Conservation (phyloP, 805 yeast species). For the Lachancea waltii region DNA sequence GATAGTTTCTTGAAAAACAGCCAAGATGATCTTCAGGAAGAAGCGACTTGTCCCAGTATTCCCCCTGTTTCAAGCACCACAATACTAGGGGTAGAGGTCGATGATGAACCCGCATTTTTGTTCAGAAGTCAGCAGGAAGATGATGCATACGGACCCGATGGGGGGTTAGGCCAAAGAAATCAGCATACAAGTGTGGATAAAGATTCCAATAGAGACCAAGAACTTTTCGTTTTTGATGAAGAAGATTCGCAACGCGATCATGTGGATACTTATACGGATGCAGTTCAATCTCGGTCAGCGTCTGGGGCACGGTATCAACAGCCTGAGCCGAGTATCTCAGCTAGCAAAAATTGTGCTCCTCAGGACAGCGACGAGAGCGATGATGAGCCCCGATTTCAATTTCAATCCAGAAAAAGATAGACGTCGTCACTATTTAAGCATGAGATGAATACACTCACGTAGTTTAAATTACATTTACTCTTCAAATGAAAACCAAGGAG, state of each 20-base stretch:
- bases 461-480: slow-evolving; percentile 2
- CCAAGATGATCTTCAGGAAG: background rate
- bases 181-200: background rate
- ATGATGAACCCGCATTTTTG: slow-evolving; percentile 1
- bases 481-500: slow-evolving; percentile 23
- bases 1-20: background rate
- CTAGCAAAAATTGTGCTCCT: background rate
- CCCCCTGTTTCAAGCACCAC: background rate
- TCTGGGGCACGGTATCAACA: background rate
- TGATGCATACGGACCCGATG: background rate
- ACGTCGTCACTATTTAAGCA: background rate
- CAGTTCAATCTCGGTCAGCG: background rate
- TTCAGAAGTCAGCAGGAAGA: slow-evolving; percentile 5
- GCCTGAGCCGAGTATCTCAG: too few species aligned
- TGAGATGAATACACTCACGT: background rate
- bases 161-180: background rate
- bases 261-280: background rate
- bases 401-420: slow-evolving; percentile 20
- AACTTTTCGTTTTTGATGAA: slow-evolving; percentile 8
- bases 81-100: slow-evolving; percentile 2
- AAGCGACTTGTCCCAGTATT: background rate
- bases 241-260: slow-evolving; percentile 2
- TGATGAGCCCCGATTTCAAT: slow-evolving; percentile 34
- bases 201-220: background rate
- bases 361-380: slow-evolving; percentile 28